Evolutionary conservation across 2,329 filamentous ascomycete genomes (phyloP), one percentile per base, ranked within the genome.

Genomic region (Periglandula ipomoeae): DNA sequence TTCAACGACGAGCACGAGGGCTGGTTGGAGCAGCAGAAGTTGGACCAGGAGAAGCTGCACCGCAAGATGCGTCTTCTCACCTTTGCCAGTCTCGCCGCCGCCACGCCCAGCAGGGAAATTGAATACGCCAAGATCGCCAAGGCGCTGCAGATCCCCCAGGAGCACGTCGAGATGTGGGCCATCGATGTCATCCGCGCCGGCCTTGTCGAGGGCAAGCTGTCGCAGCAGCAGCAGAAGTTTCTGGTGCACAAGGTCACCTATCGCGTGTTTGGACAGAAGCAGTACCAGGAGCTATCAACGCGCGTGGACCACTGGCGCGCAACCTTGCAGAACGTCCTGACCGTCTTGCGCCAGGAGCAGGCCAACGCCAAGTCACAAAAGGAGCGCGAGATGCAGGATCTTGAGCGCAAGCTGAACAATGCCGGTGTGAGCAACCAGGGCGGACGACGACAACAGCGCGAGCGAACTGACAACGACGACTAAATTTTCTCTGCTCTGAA

Each of bases 141-240:
- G 64, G 85, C 89, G 5, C 81, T 98, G 42, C 85, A 93, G 69
- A 83, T 98, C 49, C 82, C 88, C 41, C 64, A 72, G 42, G 83
- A 87, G 55, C 89, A 97, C 55, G 89, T 97, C 38, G 93, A 98
- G 77, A 86, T 91, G 78, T 98, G 93, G 93, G 89, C 94, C 57
- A 98, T 98, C 62, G 93, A 98, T 67, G 90, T 94, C 58, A 96
- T 98, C 70, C 88, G 93, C 58, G 89, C 90, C 43, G 89, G 90
- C 30, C 82, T 98, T 34, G 88, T 98, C 46, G 93, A 98, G 74
- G 93, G 93, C 65, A 95, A 95, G 72, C 82, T 98, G 58, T 93
- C 87, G 51, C 93, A 98, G 73, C 79, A 91, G 65, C 89, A 89
- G 66, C 81, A 88, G 65, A 87, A 91, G 55, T 97, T 98, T 78